These are phyloP conservation scores for Naganishia sp. DNA, from an alignment of 1,284 basidiomycete genomes.

Conservation along the genomic window DNA sequence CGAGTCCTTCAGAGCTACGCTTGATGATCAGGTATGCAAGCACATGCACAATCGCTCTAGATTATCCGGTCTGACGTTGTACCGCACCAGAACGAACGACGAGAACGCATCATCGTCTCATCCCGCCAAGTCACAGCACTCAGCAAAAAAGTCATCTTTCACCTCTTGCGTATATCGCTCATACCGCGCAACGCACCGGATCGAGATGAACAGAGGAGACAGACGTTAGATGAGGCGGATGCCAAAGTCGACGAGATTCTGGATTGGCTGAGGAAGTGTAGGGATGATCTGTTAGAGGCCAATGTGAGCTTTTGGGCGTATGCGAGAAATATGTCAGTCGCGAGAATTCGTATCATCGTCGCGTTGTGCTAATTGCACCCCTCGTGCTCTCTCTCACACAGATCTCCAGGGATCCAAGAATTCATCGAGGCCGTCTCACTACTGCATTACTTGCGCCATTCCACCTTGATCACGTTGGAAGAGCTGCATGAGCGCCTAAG, in stretches of 20 bases:
- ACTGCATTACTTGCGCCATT: slow-evolving; percentile 77
- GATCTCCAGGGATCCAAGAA: slow-evolving; percentile 68
- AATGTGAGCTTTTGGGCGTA: slow-evolving; percentile 70
- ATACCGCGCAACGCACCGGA: slow-evolving; percentile 41
- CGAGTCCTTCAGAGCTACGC: slow-evolving; percentile 19
- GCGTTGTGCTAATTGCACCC: no score
- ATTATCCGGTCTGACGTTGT: not conserved
- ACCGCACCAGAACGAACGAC: slow-evolving; percentile 47
- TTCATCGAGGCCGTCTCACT: slow-evolving; percentile 93
- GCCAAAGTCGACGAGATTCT: slow-evolving; percentile 73
- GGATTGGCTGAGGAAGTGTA: slow-evolving; percentile 64
- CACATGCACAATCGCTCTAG: not conserved
- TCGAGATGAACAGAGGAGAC: slow-evolving; percentile 57
- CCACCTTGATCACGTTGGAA: slow-evolving; percentile 67
- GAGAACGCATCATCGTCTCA: slow-evolving; percentile 53
- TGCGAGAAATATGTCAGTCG: slow-evolving; percentile 69
- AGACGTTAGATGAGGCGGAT: slow-evolving; percentile 59
- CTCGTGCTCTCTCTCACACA: slow-evolving; percentile 22
- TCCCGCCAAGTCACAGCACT: slow-evolving; percentile 81
- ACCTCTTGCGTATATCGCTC: slow-evolving; percentile 70
- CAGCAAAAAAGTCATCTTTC: slow-evolving; percentile 94
- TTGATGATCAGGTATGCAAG: slow-evolving; percentile 22
- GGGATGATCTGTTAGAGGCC: slow-evolving; percentile 60
- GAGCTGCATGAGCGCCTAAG: slow-evolving; percentile 68
- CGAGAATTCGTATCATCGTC: no score